phyloP scores from a whole-genome alignment of 257 asterid species.

The Plantago elongata region DNA sequence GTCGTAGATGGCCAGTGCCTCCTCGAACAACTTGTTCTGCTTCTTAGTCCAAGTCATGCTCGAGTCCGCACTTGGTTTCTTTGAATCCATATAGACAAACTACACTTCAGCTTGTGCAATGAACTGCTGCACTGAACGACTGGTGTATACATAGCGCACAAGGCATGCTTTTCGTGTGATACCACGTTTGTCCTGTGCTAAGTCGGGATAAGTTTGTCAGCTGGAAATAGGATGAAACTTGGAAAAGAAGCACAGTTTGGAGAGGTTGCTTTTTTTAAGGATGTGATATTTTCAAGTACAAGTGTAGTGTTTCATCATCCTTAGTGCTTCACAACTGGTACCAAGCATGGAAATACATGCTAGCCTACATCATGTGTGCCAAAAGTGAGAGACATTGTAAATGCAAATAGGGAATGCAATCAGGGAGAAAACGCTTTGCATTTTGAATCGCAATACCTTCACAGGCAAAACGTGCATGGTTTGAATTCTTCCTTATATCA shows the following conservation, averaged over 20 bases:
- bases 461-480: too few species aligned
- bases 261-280: background rate
- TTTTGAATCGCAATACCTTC: too few species aligned
- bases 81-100: background rate
- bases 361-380: too few species aligned
- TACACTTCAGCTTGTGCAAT: background rate
- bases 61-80: conserved; percentile 25
- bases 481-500: too few species aligned
- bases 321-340: background rate
- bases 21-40: conserved; percentile 53
- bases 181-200: background rate
- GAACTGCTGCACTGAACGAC: background rate
- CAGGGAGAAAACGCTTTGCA: too few species aligned
- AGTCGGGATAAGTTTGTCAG: background rate
- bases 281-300: too few species aligned
- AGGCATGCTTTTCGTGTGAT: background rate
- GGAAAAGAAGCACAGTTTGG: background rate
- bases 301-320: background rate
- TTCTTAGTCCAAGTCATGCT: conserved; percentile 36
- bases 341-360: too few species aligned
- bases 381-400: too few species aligned
- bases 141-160: background rate
- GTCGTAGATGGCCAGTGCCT: conserved; percentile 37
- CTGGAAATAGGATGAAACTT: conserved; percentile 1
- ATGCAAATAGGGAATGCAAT: too few species aligned